A percentile compares a stretch with the other conserved stretches of the same genome.
Evolutionary conservation across 345 rosid genomes (phyloP).

Genomic region (Capsella bursapastoris): DNA sequence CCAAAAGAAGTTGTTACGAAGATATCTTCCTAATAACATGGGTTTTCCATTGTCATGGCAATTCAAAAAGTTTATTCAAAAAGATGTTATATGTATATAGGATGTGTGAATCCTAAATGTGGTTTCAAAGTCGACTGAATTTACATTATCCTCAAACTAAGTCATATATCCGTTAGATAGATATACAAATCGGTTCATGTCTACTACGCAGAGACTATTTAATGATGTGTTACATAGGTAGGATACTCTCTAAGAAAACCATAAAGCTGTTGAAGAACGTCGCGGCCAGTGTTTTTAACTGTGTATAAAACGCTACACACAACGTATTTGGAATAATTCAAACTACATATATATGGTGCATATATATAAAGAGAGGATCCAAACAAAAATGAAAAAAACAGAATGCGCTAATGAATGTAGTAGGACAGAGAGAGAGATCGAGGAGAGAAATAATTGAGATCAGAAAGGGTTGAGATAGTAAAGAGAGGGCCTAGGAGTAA

Average conservation of each 20-base stretch:
- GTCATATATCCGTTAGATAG: neutral
- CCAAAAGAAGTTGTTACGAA: neutral
- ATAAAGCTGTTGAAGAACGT: constrained; percentile 7
- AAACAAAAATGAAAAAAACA: neutral
- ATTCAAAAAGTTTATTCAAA: neutral
- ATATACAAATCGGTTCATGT: neutral
- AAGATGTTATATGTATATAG: neutral
- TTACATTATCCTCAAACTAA: neutral
- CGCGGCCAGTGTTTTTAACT: neutral
- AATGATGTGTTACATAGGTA: neutral
- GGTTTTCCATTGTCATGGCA: neutral
- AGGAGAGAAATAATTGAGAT: constrained; percentile 33
- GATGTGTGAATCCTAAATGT: neutral
- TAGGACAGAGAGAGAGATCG: constrained; percentile 21
- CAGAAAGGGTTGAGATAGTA: constrained; percentile 24
- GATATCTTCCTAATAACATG: neutral
- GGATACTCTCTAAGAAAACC: neutral
- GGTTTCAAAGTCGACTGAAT: neutral
- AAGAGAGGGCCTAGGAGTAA: neutral
- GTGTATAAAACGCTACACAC: neutral
- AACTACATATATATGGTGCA: constrained; percentile 8
- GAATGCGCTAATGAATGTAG: constrained; percentile 18
- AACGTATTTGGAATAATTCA: neutral
- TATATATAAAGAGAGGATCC: neutral
- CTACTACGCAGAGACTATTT: neutral